phyloP scores from a whole-genome alignment of 768 basidiomycete species.

The Tricholoma furcatifolium region DNA sequence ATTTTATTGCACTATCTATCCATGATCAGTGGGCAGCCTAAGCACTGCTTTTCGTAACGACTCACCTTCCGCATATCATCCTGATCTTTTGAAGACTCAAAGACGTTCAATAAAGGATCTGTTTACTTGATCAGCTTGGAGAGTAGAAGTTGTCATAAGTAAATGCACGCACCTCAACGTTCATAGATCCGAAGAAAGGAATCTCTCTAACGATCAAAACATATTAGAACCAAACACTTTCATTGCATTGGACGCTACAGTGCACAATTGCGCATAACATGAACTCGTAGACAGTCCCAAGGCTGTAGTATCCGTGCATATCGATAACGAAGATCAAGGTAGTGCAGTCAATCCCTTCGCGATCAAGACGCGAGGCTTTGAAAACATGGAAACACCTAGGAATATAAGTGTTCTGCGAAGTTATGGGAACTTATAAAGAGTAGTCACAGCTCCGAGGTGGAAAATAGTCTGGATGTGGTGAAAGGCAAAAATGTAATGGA shows the following conservation, averaged over 20 bases:
- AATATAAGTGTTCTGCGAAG: background rate
- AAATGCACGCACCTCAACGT: slow-evolving; percentile 12
- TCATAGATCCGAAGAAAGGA: background rate
- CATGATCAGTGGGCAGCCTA: too few relatives aligned
- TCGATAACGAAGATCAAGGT: slow-evolving; percentile 8
- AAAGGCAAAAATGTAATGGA: background rate
- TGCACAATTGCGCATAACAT: background rate
- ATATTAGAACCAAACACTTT: slow-evolving; percentile 8
- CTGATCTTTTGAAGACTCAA: background rate
- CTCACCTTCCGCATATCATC: background rate
- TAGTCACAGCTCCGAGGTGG: background rate
- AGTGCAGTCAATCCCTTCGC: background rate
- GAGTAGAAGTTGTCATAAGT: background rate
- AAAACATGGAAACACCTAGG: background rate
- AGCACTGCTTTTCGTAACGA: background rate
- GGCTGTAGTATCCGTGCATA: slow-evolving; percentile 8
- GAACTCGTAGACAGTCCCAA: slow-evolving; percentile 1
- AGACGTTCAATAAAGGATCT: too few relatives aligned
- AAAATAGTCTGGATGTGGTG: background rate
- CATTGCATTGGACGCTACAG: slow-evolving; percentile 10
- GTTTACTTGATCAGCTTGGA: too few relatives aligned
- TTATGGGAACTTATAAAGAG: background rate
- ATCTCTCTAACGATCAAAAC: background rate
- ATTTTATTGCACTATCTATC: too few relatives aligned
- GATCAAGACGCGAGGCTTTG: background rate